These are phyloP conservation scores for Brassica carinata DNA, from an alignment of 345 rosid genomes.

Conservation along the genomic window DNA sequence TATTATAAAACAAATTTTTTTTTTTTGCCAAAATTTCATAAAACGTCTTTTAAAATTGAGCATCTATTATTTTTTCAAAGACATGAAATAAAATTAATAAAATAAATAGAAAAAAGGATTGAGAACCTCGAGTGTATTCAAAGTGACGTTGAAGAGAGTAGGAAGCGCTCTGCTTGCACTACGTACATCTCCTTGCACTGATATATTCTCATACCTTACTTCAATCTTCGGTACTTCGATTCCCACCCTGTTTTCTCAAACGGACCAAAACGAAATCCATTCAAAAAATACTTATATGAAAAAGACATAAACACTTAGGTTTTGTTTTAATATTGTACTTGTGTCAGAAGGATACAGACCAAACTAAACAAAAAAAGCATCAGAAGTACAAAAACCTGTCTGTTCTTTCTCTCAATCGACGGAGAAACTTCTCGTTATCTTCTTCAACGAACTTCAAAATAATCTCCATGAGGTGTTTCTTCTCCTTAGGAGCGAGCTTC, in stretches of 20 bases:
- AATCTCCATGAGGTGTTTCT: slow-evolving; percentile 64
- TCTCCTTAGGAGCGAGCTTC: slow-evolving; percentile 62
- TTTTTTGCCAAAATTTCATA: not conserved
- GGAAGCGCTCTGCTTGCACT: slow-evolving; percentile 92
- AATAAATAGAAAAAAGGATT: not conserved
- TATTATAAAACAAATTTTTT: not conserved
- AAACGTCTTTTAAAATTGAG: not conserved
- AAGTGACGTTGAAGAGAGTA: slow-evolving; percentile 63
- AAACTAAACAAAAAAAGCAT: not conserved
- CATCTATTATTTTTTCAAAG: not conserved
- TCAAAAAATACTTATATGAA: not conserved
- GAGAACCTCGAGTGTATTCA: slow-evolving; percentile 68
- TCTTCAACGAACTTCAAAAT: slow-evolving; percentile 70
- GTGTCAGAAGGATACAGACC: not conserved
- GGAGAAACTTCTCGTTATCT: slow-evolving; percentile 75
- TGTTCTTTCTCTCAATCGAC: slow-evolving; percentile 60
- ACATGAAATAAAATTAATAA: slow-evolving; percentile 17
- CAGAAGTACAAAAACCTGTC: slow-evolving; percentile 53
- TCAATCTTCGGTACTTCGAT: slow-evolving; percentile 80
- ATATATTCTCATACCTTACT: slow-evolving; percentile 68
- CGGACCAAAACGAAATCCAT: not conserved
- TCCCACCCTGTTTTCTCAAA: slow-evolving; percentile 58
- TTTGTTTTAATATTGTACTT: not conserved
- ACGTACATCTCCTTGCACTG: slow-evolving; percentile 69
- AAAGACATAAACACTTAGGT: not conserved